These are phyloP conservation scores for Prunus davidiana DNA, from an alignment of 306 rosid genomes.

Conservation along the genomic window DNA sequence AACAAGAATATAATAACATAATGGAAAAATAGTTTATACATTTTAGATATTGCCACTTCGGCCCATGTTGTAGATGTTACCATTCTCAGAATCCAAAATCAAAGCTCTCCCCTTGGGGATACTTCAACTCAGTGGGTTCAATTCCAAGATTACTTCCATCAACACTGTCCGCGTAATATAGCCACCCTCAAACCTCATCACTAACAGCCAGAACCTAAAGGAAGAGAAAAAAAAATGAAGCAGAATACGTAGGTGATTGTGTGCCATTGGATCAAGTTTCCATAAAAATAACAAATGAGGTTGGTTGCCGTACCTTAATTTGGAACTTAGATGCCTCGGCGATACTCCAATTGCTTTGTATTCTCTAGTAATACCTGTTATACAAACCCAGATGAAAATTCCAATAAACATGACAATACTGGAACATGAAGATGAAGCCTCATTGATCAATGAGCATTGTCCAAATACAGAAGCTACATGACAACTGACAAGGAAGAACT, in stretches of 20 bases:
- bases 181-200: constrained; percentile 76
- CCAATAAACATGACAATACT: constrained; percentile 10
- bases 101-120: constrained; percentile 53
- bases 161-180: constrained; percentile 63
- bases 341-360: constrained; percentile 69
- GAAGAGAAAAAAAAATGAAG: not conserved
- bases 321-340: constrained; percentile 51
- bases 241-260: not conserved
- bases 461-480: not conserved
- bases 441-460: not conserved
- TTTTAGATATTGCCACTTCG: too few relatives aligned
- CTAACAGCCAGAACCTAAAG: constrained; percentile 41
- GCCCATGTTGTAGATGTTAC: constrained; percentile 58
- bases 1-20: too few relatives aligned
- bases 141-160: constrained; percentile 76
- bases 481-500: not conserved
- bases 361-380: constrained; percentile 67
- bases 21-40: too few relatives aligned
- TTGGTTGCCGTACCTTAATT: constrained; percentile 12
- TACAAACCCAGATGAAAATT: constrained; percentile 14
- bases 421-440: constrained; percentile 19
- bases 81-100: constrained; percentile 71
- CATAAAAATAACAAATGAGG: not conserved
- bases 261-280: not conserved
- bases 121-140: constrained; percentile 64